A percentile compares a stretch with the other conserved stretches of the same genome.
Conservation (phyloP, 2,329 filamentous ascomycete species). For the Diaporthe sp. region DNA sequence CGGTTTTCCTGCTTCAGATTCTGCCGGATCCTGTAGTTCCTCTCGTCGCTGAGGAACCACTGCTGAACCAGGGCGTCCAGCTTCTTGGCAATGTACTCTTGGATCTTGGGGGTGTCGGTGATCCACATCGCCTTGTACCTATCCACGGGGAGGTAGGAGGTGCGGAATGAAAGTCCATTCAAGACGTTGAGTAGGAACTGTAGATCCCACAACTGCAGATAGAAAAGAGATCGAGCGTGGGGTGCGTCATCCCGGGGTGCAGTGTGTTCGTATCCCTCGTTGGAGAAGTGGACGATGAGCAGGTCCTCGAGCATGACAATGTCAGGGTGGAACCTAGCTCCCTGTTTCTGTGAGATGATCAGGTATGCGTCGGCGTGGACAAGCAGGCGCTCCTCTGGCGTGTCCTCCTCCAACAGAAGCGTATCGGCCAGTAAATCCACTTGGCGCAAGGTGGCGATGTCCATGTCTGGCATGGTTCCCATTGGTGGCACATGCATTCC, state of each 20-base stretch:
- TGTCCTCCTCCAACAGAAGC: background rate
- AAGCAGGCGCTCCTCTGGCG: background rate
- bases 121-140: conserved; percentile 18
- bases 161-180: background rate
- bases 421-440: background rate
- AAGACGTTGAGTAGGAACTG: conserved; percentile 8
- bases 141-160: background rate
- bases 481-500: conserved; percentile 16
- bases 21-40: conserved; percentile 20
- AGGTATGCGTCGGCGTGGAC: conserved; percentile 2
- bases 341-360: background rate
- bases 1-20: background rate
- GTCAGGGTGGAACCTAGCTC: background rate
- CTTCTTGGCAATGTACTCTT: background rate
- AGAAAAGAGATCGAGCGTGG: conserved; percentile 2
- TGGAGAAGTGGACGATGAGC: conserved; percentile 1
- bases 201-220: conserved; percentile 17
- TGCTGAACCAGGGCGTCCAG: background rate
- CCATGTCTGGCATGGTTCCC: conserved; percentile 6
- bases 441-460: background rate
- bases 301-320: conserved; percentile 3
- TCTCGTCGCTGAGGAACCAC: conserved; percentile 33
- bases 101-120: background rate
- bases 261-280: background rate
- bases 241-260: background rate